Evolutionary conservation across 1,284 basidiomycete genomes (phyloP), one percentile per base, ranked within the genome.

Genomic region (Gymnopus androsaceus): DNA sequence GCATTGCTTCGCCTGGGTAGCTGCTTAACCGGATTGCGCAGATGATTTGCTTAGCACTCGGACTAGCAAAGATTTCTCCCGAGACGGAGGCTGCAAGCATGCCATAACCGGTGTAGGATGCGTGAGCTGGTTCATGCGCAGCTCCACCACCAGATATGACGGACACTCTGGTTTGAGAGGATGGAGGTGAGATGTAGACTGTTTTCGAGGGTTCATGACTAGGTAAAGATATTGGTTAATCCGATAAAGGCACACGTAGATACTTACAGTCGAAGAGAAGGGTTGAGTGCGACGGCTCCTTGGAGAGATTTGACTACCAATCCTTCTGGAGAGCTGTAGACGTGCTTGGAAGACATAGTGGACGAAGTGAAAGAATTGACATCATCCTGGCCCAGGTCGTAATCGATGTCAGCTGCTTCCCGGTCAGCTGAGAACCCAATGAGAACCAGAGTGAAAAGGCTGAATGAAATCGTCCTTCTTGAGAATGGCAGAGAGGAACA

Each of bases 81-180:
- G 79, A 81, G 7, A 88, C 83, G 12, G 82, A 72, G n/a, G 76
- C 77, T 2, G 71, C 70, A 40, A 88, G 76, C 71, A 88, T 81
- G n/a, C 84, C 84, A 12, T 69, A 61, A 3, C 85, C 84, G 3
- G 83, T 82, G 60, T 78, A 79, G 0, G 77, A 78, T n/a, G 79
- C 79, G 65, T 84, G 78, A 0, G 84, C 82, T n/a, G 86, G 86
- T 67, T 89, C 86, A 63, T 89, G 86, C 5, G 87, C 86, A 38
- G 82, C 81, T 14, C 87, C 87, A 23, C 87, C 86, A 2, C 87
- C 87, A 21, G 81, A 81, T 37, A 88, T 75, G 48, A 88, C 68
- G 7, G 82, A 74, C 2, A 87, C 83, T 21, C 69, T 69, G 37
- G 70, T 63, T 19, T 63, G 59, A 12, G 65, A 57, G 9, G 66